Evolutionary conservation across 1,139 yeast species (phyloP).

Genomic region (Debaryomyces fabryi): DNA sequence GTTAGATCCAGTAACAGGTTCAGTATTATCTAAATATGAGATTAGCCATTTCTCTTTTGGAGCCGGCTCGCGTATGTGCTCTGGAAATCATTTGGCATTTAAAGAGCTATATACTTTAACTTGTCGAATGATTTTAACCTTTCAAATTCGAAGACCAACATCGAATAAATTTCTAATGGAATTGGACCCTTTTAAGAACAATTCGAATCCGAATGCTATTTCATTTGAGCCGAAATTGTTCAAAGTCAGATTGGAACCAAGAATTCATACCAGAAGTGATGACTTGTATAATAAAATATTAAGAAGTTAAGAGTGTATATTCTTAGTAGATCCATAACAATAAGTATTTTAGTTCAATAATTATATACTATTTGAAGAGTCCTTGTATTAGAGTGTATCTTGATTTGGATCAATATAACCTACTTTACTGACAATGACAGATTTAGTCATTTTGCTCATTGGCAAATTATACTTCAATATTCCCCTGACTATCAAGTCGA

Average conservation of each 20-base stretch:
- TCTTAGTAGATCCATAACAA: constrained; percentile 1
- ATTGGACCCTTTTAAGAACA: constrained; percentile 51
- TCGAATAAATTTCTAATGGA: constrained; percentile 36
- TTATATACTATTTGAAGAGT: neutral
- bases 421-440: constrained; percentile 65
- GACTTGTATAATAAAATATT: constrained; percentile 22
- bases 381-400: neutral
- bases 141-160: constrained; percentile 45
- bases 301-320: constrained; percentile 1
- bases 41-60: constrained; percentile 65
- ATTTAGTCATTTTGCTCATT: constrained; percentile 54
- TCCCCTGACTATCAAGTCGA: constrained; percentile 84
- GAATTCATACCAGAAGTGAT: constrained; percentile 25
- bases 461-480: constrained; percentile 77
- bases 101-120: constrained; percentile 57
- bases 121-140: constrained; percentile 36
- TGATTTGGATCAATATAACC: constrained; percentile 58
- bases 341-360: neutral
- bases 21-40: constrained; percentile 22
- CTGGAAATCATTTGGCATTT: constrained; percentile 64
- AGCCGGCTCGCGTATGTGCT: constrained; percentile 69
- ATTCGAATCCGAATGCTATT: constrained; percentile 53
- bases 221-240: constrained; percentile 61
- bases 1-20: constrained; percentile 34
- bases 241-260: constrained; percentile 33